phyloP scores from a whole-genome alignment of 495 filamentous ascomycete species.

The Neurospora pannonica region DNA sequence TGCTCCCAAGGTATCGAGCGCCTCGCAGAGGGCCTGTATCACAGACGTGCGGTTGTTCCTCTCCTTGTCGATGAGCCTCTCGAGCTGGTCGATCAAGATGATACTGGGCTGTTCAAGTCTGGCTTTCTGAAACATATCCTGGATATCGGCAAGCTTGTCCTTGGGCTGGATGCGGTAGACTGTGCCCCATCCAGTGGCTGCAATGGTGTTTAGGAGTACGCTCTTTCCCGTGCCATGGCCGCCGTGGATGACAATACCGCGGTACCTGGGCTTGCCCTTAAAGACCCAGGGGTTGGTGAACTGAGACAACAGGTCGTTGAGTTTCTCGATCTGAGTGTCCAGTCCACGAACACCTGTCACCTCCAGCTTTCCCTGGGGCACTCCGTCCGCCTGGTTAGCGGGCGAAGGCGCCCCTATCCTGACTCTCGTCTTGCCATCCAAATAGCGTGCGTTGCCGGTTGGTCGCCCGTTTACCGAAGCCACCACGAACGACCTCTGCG shows the following conservation, averaged over 20 bases:
- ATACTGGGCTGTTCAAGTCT: conserved; percentile 64
- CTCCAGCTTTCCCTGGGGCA: conserved; percentile 25
- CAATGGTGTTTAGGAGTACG: conserved; percentile 56
- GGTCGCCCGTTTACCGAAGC: conserved; percentile 33
- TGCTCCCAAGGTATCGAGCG: conserved; percentile 40
- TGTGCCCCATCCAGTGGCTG: conserved; percentile 57
- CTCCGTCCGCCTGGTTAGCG: conserved; percentile 1
- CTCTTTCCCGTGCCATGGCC: conserved; percentile 78
- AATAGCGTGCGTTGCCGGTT: conserved; percentile 28
- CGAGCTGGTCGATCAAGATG: conserved; percentile 74
- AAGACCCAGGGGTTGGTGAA: conserved; percentile 34
- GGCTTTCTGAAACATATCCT: conserved; percentile 65
- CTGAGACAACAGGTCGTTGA: conserved; percentile 57
- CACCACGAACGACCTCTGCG: conserved; percentile 38
- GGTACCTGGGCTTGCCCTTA: conserved; percentile 26
- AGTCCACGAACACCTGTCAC: conserved; percentile 52
- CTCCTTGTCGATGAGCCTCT: conserved; percentile 62
- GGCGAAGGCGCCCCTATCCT: conserved; percentile 17
- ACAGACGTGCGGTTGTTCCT: conserved; percentile 37
- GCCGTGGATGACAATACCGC: conserved; percentile 68
- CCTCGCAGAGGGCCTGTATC: conserved; percentile 40
- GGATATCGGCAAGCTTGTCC: conserved; percentile 50
- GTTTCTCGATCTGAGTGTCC: conserved; percentile 48
- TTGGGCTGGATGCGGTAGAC: conserved; percentile 50
- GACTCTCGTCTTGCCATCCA: conserved; percentile 27